These are phyloP conservation scores for Digitaria exilis DNA, from an alignment of 202 grass and related monocot species.

Conservation along the genomic window DNA sequence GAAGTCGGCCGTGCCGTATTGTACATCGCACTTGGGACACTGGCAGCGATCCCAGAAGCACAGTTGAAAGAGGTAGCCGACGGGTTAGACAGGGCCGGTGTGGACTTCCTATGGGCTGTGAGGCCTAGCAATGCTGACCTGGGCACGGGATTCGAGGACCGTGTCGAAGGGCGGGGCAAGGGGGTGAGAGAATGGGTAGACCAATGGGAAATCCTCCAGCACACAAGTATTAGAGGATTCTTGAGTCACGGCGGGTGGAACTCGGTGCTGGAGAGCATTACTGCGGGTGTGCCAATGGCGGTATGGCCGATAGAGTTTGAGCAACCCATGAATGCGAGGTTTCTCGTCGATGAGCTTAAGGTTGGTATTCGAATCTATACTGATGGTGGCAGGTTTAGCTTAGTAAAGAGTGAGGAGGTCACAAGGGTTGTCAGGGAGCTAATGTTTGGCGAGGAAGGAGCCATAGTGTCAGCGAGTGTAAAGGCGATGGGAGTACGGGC, in stretches of 20 bases:
- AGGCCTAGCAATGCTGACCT: background rate
- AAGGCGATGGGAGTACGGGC: background rate
- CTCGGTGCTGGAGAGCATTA: constrained; percentile 31
- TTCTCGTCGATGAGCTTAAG: constrained; percentile 9
- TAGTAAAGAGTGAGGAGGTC: background rate
- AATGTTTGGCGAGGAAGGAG: background rate
- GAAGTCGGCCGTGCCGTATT: constrained; percentile 14
- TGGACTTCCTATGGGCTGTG: constrained; percentile 44
- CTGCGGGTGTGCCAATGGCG: constrained; percentile 16
- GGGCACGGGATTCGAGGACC: constrained; percentile 6
- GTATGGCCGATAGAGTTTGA: constrained; percentile 12
- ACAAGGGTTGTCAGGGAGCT: background rate
- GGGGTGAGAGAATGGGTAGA: constrained; percentile 45
- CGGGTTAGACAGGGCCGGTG: constrained; percentile 20
- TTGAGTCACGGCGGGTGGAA: constrained; percentile 55
- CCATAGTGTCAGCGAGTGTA: background rate
- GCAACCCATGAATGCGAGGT: too few relatives aligned
- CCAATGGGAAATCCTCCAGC: constrained; percentile 22
- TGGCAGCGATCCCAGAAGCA: background rate
- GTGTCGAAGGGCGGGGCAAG: background rate
- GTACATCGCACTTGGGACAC: constrained; percentile 47
- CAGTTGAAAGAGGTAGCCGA: constrained; percentile 36
- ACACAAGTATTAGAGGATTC: constrained; percentile 28
- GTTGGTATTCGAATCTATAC: constrained; percentile 9
- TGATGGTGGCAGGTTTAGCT: background rate